Base-by-base conservation (phyloP, 2,329 filamentous ascomycete genomes). In the Pseudopyricularia cyperi region DNA sequence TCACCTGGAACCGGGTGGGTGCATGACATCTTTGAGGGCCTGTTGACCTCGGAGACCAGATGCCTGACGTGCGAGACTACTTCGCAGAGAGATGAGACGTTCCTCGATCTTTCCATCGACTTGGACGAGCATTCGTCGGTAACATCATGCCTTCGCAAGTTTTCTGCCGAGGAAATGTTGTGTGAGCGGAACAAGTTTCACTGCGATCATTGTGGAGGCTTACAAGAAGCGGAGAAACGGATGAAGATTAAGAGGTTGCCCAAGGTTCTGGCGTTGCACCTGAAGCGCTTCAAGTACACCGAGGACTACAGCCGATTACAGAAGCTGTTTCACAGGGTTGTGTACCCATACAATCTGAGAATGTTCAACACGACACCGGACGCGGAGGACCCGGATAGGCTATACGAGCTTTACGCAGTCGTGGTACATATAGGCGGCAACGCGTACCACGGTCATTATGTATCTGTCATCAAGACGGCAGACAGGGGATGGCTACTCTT, bases 111-210 rank as follows among this genome's bases (percentile, higher is more conserved):
- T 19, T 97, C 93, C 0, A 95, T 98, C 52, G 93, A 98, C 66
- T 72, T 98, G 12, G 89, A 95, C 58, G 85, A 96, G 62, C 89
- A 97, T 65, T 90, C 90, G 0, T 98, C 93, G 0, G 93, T 98
- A 3, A 97, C 93, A 3, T 91, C 93, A 26, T 98, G 93, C 65
- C 70, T 98, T 57, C 80, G 88, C 54, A 95, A 96, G 61, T 98
- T 98, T 62, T 98, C 93, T 0, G 89, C 93, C 46, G 93, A 97
- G 62, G 93, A 98, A 67, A 96, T 97, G 89, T 77, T 98, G 53
- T 97, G 93, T 63, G 93, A 98, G 70, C 80, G 90, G 55, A 97
- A 98, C 72, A 98, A 98, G 65, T 98, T 98, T 59, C 91, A 98
- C 64, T 98, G 93, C 69, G 93, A 98, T 65, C 90, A 90, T 60